These are phyloP conservation scores for Adansonia grandidieri DNA, from an alignment of 441 rosid species.

Conservation along the genomic window DNA sequence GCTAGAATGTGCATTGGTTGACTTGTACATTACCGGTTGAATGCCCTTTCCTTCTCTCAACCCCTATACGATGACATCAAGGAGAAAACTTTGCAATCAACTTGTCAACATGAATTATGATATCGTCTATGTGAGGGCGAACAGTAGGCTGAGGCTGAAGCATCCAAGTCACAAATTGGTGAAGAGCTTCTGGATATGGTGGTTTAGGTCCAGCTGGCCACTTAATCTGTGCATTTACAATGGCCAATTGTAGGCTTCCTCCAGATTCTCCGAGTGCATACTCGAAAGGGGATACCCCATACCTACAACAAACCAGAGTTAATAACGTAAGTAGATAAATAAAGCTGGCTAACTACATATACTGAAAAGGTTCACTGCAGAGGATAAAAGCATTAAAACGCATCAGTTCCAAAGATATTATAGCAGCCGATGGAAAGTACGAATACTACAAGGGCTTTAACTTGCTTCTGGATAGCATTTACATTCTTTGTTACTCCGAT, in stretches of 20 bases:
- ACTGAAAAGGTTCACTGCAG: not conserved
- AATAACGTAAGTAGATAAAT: not conserved
- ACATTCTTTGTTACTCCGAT: not conserved
- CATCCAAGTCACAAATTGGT: constrained; percentile 95
- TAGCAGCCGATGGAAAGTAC: too few species aligned
- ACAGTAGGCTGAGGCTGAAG: constrained; percentile 89
- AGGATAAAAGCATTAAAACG: not conserved
- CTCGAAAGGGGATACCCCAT: constrained; percentile 92
- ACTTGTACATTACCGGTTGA: constrained; percentile 13
- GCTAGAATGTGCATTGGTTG: constrained; percentile 20
- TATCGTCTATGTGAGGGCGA: constrained; percentile 88
- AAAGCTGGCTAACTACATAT: not conserved
- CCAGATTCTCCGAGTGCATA: constrained; percentile 98
- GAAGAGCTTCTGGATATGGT: constrained; percentile 88
- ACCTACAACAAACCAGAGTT: constrained; percentile 48
- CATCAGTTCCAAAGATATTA: not conserved
- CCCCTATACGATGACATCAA: constrained; percentile 35
- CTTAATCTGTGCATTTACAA: constrained; percentile 88
- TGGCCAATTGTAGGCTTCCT: constrained; percentile 94
- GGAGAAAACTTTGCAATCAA: constrained; percentile 75
- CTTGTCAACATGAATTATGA: constrained; percentile 90
- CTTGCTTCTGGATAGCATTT: not conserved
- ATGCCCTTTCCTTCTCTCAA: constrained; percentile 3
- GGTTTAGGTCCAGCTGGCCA: constrained; percentile 95
- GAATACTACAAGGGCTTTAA: not conserved